Conservation (phyloP, 176 grass and related monocot genomes). For the Zea mays region Zm-B73-REFERENCE-NAM-5.0 NC_050097.1:1373501-1374000, state of each 20-base stretch:
- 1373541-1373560: conserved; percentile 69
- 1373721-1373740: conserved; percentile 71
- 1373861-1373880: conserved; percentile 98
- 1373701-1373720: conserved; percentile 60
- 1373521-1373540: conserved; percentile 79
- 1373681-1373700: conserved; percentile 81
- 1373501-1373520: conserved; percentile 99
- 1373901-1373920: conserved; percentile 76
- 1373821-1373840: conserved; percentile 70
- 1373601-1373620: not conserved
- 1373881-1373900: conserved; percentile 58
- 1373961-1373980: not conserved
- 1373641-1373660: conserved; percentile 66
- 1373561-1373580: conserved; percentile 4
- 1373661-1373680: conserved; percentile 81
- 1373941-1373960: not conserved
- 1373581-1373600: not conserved
- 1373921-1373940: conserved; percentile 83
- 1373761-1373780: conserved; percentile 8
- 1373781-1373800: conserved; percentile 9
- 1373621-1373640: conserved; percentile 19
- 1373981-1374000: not conserved
- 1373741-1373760: conserved; percentile 66
- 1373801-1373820: conserved; percentile 25
- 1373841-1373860: conserved; percentile 90